These are phyloP conservation scores for Elasticomyces elasticus DNA, from an alignment of 495 filamentous ascomycete genomes.

Conservation along the genomic window DNA sequence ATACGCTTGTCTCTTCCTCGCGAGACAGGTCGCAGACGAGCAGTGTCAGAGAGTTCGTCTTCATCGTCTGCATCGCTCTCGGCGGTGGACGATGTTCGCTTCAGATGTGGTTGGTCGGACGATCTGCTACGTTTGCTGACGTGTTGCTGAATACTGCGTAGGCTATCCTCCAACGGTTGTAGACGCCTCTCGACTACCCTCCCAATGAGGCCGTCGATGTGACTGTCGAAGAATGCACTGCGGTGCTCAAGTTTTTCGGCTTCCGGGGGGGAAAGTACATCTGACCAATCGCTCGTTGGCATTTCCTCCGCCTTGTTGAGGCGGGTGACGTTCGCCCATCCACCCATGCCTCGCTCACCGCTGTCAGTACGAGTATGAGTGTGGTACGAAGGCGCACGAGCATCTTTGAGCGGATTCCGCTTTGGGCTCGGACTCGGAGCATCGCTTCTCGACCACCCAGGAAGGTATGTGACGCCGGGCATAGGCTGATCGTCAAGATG, in stretches of 20 bases:
- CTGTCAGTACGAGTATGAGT: slow-evolving; percentile 17
- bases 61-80: slow-evolving; percentile 92
- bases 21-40: slow-evolving; percentile 49
- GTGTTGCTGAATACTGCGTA: slow-evolving; percentile 62
- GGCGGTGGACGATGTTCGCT: slow-evolving; percentile 31
- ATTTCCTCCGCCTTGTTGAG: slow-evolving; percentile 55
- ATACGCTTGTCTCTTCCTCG: slow-evolving; percentile 38
- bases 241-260: slow-evolving; percentile 62
- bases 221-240: slow-evolving; percentile 73
- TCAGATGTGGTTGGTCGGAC: slow-evolving; percentile 12
- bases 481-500: slow-evolving; percentile 34
- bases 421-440: slow-evolving; percentile 65
- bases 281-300: slow-evolving; percentile 83
- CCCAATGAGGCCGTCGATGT: slow-evolving; percentile 75
- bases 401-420: slow-evolving; percentile 26
- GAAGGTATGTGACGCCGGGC: slow-evolving; percentile 43
- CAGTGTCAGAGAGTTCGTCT: slow-evolving; percentile 51
- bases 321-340: slow-evolving; percentile 40
- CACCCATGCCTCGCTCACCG: slow-evolving; percentile 17
- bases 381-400: slow-evolving; percentile 8
- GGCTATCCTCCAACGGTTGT: slow-evolving; percentile 64
- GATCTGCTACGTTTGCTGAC: slow-evolving; percentile 34
- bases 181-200: slow-evolving; percentile 66
- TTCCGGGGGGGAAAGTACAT: slow-evolving; percentile 69
- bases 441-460: slow-evolving; percentile 40